Conservation (phyloP, 2,329 filamentous ascomycete genomes). For the Colletotrichum orbiculare region DNA sequence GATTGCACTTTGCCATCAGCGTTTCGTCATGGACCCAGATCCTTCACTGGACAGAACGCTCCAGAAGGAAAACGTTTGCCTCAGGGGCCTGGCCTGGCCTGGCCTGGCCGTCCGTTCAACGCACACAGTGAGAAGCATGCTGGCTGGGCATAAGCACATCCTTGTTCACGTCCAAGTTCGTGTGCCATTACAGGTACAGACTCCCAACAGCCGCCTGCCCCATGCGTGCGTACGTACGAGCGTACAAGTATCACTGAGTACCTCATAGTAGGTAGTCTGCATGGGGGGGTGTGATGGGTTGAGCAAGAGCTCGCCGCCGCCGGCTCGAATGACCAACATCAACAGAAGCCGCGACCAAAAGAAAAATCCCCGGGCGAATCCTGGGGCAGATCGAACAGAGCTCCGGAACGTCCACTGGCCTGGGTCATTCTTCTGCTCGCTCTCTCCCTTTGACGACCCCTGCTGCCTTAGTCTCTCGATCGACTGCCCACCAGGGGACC, state of each 20-base stretch:
- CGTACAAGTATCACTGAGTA: too few species aligned
- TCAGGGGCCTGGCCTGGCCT: neutral
- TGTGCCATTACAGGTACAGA: too few species aligned
- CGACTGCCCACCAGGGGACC: constrained; percentile 26
- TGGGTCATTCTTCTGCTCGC: constrained; percentile 32
- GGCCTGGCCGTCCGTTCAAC: too few species aligned
- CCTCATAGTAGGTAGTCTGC: neutral
- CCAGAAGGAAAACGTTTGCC: neutral
- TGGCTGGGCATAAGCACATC: too few species aligned
- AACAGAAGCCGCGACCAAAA: constrained; percentile 20
- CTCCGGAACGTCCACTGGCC: constrained; percentile 31
- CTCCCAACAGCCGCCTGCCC: too few species aligned
- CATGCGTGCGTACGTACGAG: too few species aligned
- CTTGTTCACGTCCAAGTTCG: too few species aligned
- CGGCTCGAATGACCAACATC: neutral
- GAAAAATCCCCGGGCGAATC: constrained; percentile 28
- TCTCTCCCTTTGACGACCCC: constrained; percentile 14
- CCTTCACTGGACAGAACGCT: constrained; percentile 3
- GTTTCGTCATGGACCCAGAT: constrained; percentile 20
- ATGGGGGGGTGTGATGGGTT: neutral
- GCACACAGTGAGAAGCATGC: too few species aligned
- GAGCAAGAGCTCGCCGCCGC: neutral
- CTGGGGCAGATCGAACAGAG: constrained; percentile 37
- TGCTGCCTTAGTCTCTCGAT: constrained; percentile 33
- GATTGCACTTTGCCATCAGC: constrained; percentile 5